Base-by-base conservation (phyloP, 495 filamentous ascomycete genomes). In the Evernia prunastri region DNA sequence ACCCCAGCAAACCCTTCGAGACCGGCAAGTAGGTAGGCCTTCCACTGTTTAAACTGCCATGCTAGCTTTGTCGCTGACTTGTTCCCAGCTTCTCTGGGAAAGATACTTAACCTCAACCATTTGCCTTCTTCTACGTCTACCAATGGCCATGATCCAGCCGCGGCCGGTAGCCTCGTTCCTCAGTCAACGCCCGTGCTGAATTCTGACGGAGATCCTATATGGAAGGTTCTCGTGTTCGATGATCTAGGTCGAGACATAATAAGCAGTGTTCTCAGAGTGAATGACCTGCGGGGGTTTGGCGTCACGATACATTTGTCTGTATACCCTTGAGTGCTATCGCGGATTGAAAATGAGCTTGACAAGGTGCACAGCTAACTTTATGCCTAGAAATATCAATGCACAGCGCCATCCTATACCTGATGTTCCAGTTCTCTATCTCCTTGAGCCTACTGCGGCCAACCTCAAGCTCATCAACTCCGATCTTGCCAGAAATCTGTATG, bases 61-160 rank as follows among this genome's bases (percentile, higher is more conserved):
- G 45, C 29, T 35, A 56, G 20, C 56, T 65, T 64, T 64, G 57
- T 57, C 5, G 72, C 72, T 80, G 63, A 64, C 72, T 74, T 59
- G n/a, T 42, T 42, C 57, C 43, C 69, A 98, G 95, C 88, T 57
- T 95, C 92, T 3, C 91, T 98, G 68, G 90, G 96, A 78, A 95
- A 91, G 76, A 90, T 98, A 68, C 86, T 98, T 69, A 97, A 96
- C 75, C 77, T 98, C 70, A 98, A 98, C 72, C 89, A 95, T 73
- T 76, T 83, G 25, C 72, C 86, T 33, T 70, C 77, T 60, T 76
- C 86, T 49, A 77, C 78, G 63, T 82, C 80, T 58, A 80, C 88
- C 29, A 66, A 70, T 54, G 78, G 87, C 39, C 80, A 84, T 65
- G 83, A 87, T 45, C 63, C 74, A 29, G 63, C 69, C 36, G 73